Evolutionary conservation across 495 filamentous ascomycete species (phyloP).

Genomic region (Podospora australis): DNA sequence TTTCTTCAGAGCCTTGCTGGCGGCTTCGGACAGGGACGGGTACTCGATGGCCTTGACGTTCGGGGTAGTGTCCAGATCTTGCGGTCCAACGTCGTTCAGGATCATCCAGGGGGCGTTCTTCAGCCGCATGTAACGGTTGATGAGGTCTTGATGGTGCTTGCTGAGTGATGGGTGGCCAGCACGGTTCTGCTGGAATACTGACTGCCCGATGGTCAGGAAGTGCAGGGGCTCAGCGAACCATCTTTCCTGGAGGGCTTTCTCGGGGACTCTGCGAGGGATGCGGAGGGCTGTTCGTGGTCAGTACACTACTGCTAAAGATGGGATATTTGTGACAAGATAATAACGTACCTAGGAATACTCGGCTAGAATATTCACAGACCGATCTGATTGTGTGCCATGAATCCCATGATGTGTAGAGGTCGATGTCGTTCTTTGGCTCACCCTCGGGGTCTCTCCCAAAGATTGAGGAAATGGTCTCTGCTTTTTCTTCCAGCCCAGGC

Average conservation of each 20-base stretch:
- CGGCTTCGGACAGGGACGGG: conserved; percentile 61
- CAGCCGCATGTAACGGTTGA: conserved; percentile 77
- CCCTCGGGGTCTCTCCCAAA: conserved; percentile 22
- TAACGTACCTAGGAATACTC: conserved; percentile 87
- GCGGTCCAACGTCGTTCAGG: conserved; percentile 66
- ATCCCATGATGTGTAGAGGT: conserved; percentile 79
- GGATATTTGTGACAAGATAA: too few relatives aligned
- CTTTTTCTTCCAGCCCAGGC: conserved; percentile 35
- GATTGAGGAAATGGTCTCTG: conserved; percentile 29
- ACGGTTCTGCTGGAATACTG: conserved; percentile 68
- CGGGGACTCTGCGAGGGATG: conserved; percentile 73
- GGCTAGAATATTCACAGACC: conserved; percentile 74
- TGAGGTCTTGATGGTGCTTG: conserved; percentile 69
- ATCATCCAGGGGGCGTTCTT: conserved; percentile 74
- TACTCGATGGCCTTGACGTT: conserved; percentile 41
- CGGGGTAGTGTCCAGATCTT: conserved; percentile 42
- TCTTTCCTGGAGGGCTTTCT: conserved; percentile 65
- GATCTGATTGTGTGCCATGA: conserved; percentile 85
- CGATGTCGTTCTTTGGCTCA: conserved; percentile 35
- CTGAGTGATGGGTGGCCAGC: conserved; percentile 79
- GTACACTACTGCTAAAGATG: too few relatives aligned
- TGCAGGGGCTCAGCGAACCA: conserved; percentile 94
- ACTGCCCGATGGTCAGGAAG: conserved; percentile 60
- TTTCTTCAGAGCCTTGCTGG: conserved; percentile 33
- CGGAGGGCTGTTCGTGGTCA: conserved; percentile 53